Evolutionary conservation across 352 stramenopile species (phyloP).

Genomic region (Elongisporangium prolatum): DNA sequence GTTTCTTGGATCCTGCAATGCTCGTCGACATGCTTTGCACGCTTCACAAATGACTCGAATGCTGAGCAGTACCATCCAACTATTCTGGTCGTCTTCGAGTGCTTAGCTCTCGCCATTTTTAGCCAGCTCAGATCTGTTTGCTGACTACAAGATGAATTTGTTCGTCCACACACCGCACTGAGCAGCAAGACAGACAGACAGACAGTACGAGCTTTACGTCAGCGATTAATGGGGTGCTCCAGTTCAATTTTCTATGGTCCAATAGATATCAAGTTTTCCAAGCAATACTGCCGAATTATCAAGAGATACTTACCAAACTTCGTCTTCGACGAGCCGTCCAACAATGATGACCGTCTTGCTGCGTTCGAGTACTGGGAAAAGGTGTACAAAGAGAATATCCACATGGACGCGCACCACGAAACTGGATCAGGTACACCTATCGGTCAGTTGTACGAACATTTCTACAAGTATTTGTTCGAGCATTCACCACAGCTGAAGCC

Average conservation of each 20-base stretch:
- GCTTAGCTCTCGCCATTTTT: neutral
- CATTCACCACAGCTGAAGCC: conserved; percentile 52
- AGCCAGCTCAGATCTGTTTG: neutral
- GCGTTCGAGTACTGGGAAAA: conserved; percentile 63
- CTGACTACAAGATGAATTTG: too few species aligned
- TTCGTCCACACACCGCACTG: too few species aligned
- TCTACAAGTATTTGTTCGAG: conserved; percentile 68
- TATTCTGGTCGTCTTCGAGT: neutral
- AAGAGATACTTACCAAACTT: conserved; percentile 62
- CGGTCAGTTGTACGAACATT: conserved; percentile 51
- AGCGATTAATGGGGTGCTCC: neutral
- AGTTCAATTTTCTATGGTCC: neutral
- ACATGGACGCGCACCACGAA: conserved; percentile 41
- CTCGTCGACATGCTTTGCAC: neutral
- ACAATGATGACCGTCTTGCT: conserved; percentile 38
- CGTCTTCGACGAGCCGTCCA: conserved; percentile 39
- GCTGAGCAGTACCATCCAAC: too few species aligned
- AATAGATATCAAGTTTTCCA: conserved; percentile 36
- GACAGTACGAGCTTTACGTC: neutral
- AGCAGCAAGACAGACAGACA: neutral
- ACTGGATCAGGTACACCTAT: conserved; percentile 37
- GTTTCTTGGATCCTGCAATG: neutral
- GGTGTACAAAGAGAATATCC: conserved; percentile 65
- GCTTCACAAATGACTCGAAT: too few species aligned
- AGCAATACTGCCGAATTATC: conserved; percentile 62